Base-by-base conservation (phyloP, 805 yeast species). In the Ogataea methanolica region DNA sequence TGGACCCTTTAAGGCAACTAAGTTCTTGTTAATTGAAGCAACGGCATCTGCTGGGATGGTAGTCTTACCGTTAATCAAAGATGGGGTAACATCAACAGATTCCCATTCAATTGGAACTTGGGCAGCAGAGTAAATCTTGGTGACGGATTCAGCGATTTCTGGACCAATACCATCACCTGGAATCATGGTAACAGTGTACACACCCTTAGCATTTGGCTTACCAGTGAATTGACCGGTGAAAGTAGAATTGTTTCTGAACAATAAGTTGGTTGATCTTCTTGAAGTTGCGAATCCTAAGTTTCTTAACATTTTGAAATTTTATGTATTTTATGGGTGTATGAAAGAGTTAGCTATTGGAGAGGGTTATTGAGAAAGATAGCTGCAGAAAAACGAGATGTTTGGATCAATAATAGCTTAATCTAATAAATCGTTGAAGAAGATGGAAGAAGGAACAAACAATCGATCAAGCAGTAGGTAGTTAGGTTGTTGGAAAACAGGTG, bases 81-180 rank as follows among this genome's bases (percentile, higher is more conserved):
- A 77, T 45, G 99, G 99, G 46, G 96, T 88, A 45, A 94, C 99
- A 66, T 92, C 97, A 60, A 91, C 96, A 41, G 86, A 83, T 72
- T 92, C 96, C 97, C 98, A 94, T 64, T 87, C 92, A 62, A 94
- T 84, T 57, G 99, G 99, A 45, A 91, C 96, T 47, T 87, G 72
- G 45, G 98, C 99, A 58, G 97, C 97, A 44, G 83, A 74, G 74
- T 89, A 94, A 63, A 94, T 92, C 56, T 85, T 80, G 76, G 91
- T 88, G 58, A 94, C 97, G 44, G 98, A 88, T 62, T 87, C 82
- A 57, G 98, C 86, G 68, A 94, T 94, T 72, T 94, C 99, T 44
- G 84, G 79, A 61, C 99, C 99, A 59, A 92, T 90, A 78, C 99
- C 99, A 67, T 92, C 98, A 74, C 98, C 98, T 74, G 91, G 97